A percentile compares a stretch with the other conserved stretches of the same genome.
Conservation (phyloP, 768 basidiomycete genomes). For the Dentipellis sp. region DNA sequence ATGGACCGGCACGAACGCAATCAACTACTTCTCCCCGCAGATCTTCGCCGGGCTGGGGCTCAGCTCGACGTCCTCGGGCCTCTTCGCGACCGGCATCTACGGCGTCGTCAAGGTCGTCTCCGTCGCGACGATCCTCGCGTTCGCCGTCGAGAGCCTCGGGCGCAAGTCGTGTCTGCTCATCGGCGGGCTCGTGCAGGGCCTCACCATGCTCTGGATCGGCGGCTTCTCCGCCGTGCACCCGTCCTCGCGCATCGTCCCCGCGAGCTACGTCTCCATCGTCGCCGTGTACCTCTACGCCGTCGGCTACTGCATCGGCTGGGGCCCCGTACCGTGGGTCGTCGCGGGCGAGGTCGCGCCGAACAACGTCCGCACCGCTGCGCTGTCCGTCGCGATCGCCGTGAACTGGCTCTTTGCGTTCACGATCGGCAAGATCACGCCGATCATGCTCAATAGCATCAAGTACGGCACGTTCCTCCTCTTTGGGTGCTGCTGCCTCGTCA, state of each 20-base stretch:
- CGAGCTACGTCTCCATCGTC: constrained; percentile 35
- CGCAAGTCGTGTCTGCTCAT: constrained; percentile 40
- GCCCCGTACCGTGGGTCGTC: constrained; percentile 32
- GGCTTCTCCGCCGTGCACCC: constrained; percentile 30
- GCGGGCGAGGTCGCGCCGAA: constrained; percentile 37
- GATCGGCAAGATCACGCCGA: constrained; percentile 36
- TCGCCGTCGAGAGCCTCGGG: constrained; percentile 41
- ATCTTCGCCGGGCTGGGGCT: constrained; percentile 43
- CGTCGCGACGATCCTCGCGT: constrained; percentile 29
- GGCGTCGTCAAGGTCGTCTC: constrained; percentile 32
- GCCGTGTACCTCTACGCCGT: constrained; percentile 39
- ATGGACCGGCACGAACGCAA: constrained; percentile 46
- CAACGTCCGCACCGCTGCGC: constrained; percentile 29
- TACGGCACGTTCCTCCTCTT: constrained; percentile 32
- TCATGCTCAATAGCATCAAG: constrained; percentile 21
- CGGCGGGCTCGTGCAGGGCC: constrained; percentile 39
- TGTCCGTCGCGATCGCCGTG: constrained; percentile 29
- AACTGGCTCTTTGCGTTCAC: constrained; percentile 40
- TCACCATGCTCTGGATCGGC: constrained; percentile 40
- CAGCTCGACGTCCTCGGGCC: constrained; percentile 28
- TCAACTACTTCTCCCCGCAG: constrained; percentile 45
- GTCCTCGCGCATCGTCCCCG: constrained; percentile 21
- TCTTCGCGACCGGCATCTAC: constrained; percentile 42
- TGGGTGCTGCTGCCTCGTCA: constrained; percentile 31
- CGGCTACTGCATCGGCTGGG: constrained; percentile 34